These are phyloP conservation scores for Jackrogersella multiformis DNA, from an alignment of 495 filamentous ascomycete genomes.

Conservation along the genomic window DNA sequence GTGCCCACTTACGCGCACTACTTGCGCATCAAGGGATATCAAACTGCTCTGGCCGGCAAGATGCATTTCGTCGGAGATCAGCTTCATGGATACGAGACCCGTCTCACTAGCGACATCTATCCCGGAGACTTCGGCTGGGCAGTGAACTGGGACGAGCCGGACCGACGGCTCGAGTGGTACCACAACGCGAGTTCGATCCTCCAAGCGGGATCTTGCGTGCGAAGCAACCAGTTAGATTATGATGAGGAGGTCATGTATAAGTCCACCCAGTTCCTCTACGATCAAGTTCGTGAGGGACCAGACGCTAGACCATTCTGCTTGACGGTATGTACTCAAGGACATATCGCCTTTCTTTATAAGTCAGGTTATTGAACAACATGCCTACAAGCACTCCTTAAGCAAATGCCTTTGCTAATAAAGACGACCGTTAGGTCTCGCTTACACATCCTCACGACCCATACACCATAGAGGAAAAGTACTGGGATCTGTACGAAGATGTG, in stretches of 20 bases:
- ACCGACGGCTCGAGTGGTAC: slow-evolving; percentile 86
- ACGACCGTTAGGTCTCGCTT: slow-evolving; percentile 68
- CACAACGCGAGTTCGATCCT: slow-evolving; percentile 90
- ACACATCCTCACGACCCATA: slow-evolving; percentile 94
- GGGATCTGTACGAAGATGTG: slow-evolving; percentile 88
- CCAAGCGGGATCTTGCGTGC: slow-evolving; percentile 82
- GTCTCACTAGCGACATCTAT: slow-evolving; percentile 91
- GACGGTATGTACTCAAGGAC: slow-evolving; percentile 58
- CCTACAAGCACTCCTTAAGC: background rate
- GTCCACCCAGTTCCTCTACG: slow-evolving; percentile 82
- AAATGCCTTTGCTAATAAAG: slow-evolving; percentile 16
- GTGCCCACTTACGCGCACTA: slow-evolving; percentile 90
- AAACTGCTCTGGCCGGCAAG: slow-evolving; percentile 89
- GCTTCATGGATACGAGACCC: slow-evolving; percentile 87
- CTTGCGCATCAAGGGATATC: slow-evolving; percentile 82
- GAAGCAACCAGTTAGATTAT: slow-evolving; percentile 93
- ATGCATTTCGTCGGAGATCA: slow-evolving; percentile 97
- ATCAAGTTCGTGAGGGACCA: slow-evolving; percentile 76
- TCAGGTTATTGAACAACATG: background rate
- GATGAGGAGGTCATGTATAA: slow-evolving; percentile 93
- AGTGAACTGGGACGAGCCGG: slow-evolving; percentile 89
- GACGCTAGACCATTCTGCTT: slow-evolving; percentile 80
- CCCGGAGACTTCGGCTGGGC: slow-evolving; percentile 90
- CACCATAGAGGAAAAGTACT: slow-evolving; percentile 86
- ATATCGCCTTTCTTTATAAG: too few species aligned